Evolutionary conservation across 1,284 basidiomycete species (phyloP).

Genomic region (Ustilago shanxiensis): DNA sequence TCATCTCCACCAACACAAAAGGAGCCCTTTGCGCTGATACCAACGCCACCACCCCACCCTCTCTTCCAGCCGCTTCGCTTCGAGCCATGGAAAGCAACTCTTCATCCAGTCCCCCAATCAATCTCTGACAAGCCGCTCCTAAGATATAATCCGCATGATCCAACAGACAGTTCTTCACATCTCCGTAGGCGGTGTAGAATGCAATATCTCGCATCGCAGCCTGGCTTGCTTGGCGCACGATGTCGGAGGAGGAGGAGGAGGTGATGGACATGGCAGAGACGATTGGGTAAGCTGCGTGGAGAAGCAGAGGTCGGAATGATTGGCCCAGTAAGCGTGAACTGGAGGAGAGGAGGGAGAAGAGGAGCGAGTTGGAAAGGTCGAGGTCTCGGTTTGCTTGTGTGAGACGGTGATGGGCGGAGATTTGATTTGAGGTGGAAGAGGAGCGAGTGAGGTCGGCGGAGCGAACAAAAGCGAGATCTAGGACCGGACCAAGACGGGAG

Average conservation of each 20-base stretch:
- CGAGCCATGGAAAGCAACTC: not conserved
- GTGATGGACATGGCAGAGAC: slow-evolving; percentile 50
- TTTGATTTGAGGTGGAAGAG: not conserved
- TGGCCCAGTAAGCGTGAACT: slow-evolving; percentile 58
- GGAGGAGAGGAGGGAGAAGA: slow-evolving; percentile 50
- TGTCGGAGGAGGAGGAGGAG: slow-evolving; percentile 20
- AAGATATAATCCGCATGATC: slow-evolving; percentile 68
- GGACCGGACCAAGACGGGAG: slow-evolving; percentile 38
- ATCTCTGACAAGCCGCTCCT: slow-evolving; percentile 61
- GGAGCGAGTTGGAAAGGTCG: slow-evolving; percentile 32
- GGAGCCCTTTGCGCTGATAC: slow-evolving; percentile 62
- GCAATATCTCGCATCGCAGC: slow-evolving; percentile 52
- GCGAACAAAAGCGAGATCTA: slow-evolving; percentile 51
- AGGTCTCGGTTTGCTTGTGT: slow-evolving; percentile 12
- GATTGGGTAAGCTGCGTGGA: slow-evolving; percentile 59
- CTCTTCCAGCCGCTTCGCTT: not conserved
- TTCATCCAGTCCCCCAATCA: slow-evolving; percentile 33
- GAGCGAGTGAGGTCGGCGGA: slow-evolving; percentile 30
- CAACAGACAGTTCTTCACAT: slow-evolving; percentile 53
- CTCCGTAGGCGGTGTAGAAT: slow-evolving; percentile 58
- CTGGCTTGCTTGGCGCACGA: slow-evolving; percentile 25
- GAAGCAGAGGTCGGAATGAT: slow-evolving; percentile 51
- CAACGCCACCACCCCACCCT: slow-evolving; percentile 37
- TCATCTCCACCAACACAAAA: slow-evolving; percentile 67
- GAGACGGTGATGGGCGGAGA: slow-evolving; percentile 16